phyloP scores from a whole-genome alignment of 306 rosid genomes.

The Boehmeria nivea region DNA sequence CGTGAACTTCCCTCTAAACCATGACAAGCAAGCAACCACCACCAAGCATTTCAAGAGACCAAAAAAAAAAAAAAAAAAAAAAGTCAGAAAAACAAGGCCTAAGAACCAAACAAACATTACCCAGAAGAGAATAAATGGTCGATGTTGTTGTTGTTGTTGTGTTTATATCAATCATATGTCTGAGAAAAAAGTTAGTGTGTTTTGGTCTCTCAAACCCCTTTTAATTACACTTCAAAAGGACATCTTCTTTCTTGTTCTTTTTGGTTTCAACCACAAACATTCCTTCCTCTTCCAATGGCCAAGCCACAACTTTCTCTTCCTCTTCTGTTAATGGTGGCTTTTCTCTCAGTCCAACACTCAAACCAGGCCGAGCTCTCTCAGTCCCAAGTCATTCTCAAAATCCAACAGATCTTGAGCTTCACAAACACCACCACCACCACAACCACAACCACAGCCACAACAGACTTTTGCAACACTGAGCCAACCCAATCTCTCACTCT shows the following conservation, averaged over 20 bases:
- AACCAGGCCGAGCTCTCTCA: slow-evolving; percentile 43
- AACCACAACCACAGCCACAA: slow-evolving; percentile 19
- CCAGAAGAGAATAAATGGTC: not conserved
- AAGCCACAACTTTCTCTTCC: slow-evolving; percentile 31
- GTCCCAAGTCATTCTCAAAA: slow-evolving; percentile 48
- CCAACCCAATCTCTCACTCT: slow-evolving; percentile 57
- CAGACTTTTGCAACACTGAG: slow-evolving; percentile 61
- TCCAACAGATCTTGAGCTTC: slow-evolving; percentile 56
- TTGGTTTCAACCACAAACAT: too few relatives aligned
- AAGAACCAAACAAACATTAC: not conserved
- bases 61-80: not conserved
- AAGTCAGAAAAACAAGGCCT: not conserved
- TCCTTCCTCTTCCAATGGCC: slow-evolving; percentile 32
- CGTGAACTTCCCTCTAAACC: slow-evolving; percentile 3
- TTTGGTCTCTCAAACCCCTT: not conserved
- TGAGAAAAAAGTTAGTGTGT: not conserved
- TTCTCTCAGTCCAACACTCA: slow-evolving; percentile 40
- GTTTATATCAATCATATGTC: too few relatives aligned
- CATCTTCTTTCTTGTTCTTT: not conserved
- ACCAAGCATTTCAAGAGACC: not conserved
- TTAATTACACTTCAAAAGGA: not conserved
- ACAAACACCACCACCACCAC: slow-evolving; percentile 45
- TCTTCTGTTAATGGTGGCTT: slow-evolving; percentile 30
- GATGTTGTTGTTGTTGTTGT: too few relatives aligned
- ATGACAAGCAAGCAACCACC: not conserved